A percentile compares a stretch with the other conserved stretches of the same genome.
These are phyloP conservation scores for Cytospora piceicola DNA, from an alignment of 2,329 filamentous ascomycete species.

Conservation along the genomic window DNA sequence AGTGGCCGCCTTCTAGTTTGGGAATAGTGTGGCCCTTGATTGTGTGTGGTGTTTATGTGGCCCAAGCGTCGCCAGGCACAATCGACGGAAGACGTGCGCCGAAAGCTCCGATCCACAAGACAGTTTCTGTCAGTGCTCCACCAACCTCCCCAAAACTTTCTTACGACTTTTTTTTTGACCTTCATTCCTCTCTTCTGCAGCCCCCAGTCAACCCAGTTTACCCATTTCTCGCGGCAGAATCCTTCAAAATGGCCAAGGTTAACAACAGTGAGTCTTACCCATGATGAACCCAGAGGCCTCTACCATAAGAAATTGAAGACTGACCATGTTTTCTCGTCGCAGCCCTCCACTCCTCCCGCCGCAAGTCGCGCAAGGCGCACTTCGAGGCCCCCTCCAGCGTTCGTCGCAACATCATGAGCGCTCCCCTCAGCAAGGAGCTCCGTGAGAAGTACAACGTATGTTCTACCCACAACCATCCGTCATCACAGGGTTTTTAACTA, in stretches of 20 bases:
- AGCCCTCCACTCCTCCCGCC: constrained; percentile 80
- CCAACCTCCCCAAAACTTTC: constrained; percentile 10
- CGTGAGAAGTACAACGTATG: constrained; percentile 98
- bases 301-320: constrained; percentile 15
- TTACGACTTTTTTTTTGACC: background rate
- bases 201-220: constrained; percentile 26
- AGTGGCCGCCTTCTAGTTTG: constrained; percentile 6
- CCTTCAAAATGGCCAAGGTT: constrained; percentile 71
- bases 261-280: constrained; percentile 47
- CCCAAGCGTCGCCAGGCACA: too few relatives aligned
- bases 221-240: constrained; percentile 33
- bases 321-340: constrained; percentile 33
- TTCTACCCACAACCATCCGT: constrained; percentile 24
- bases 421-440: constrained; percentile 93
- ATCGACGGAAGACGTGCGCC: constrained; percentile 24
- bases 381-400: constrained; percentile 93
- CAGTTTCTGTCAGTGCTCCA: background rate
- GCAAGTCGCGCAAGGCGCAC: constrained; percentile 99
- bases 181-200: constrained; percentile 23
- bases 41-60: too few relatives aligned
- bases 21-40: background rate
- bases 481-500: background rate
- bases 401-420: constrained; percentile 96
- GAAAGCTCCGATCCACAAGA: constrained; percentile 29
- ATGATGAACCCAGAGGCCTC: background rate